Evolutionary conservation across 345 rosid species (phyloP).

Genomic region (Eucalyptus dawsonii): DNA sequence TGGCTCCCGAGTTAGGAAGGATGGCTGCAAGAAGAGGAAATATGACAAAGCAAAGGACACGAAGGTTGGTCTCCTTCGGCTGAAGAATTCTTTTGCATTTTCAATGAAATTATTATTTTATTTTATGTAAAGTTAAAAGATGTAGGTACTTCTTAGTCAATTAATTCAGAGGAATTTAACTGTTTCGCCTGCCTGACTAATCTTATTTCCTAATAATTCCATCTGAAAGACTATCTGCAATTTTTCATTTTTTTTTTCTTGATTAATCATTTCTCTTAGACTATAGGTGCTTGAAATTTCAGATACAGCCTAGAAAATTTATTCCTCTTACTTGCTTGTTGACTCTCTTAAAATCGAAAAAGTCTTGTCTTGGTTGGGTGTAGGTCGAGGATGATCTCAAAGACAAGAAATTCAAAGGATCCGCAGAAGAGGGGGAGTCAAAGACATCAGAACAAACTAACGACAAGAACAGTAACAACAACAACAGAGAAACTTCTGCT

Average conservation of each 20-base stretch:
- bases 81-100: neutral
- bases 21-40: constrained; percentile 57
- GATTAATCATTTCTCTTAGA: neutral
- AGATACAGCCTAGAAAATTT: neutral
- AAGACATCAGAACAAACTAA: constrained; percentile 35
- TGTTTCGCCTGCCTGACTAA: neutral
- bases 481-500: constrained; percentile 25
- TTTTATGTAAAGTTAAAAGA: neutral
- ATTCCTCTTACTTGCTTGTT: neutral
- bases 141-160: neutral
- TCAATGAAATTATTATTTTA: neutral
- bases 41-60: constrained; percentile 14
- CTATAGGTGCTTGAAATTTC: neutral
- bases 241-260: neutral
- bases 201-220: neutral
- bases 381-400: constrained; percentile 9
- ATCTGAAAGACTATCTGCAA: neutral
- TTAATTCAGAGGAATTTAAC: neutral
- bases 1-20: constrained; percentile 10
- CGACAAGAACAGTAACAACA: constrained; percentile 16
- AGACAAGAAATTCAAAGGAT: constrained; percentile 15
- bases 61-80: constrained; percentile 4
- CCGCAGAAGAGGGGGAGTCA: constrained; percentile 41
- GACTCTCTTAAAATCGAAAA: neutral
- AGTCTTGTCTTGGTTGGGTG: constrained; percentile 8